A percentile compares a stretch with the other conserved stretches of the same genome.
phyloP scores from a whole-genome alignment of 805 yeast species.

The Hanseniaspora meyeri region DNA sequence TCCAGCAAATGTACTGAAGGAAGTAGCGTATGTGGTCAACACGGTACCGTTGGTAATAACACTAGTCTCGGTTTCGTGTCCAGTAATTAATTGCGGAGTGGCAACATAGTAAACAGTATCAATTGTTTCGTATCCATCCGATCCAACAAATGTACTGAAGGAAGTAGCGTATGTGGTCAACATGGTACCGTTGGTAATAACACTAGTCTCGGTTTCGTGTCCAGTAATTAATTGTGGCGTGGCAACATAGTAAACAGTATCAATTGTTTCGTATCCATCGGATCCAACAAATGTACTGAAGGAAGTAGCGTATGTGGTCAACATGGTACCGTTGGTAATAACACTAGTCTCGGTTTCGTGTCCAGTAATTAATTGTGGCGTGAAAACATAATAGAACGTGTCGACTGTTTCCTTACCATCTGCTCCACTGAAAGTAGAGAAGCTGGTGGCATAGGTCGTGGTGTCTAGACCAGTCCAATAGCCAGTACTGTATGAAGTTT shows the following conservation, averaged over 20 bases:
- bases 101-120: background rate
- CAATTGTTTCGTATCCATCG: background rate
- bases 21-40: background rate
- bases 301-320: background rate
- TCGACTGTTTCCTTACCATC: background rate
- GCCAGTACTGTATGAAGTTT: too few relatives aligned
- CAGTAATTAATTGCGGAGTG: background rate
- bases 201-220: background rate
- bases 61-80: background rate
- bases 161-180: background rate
- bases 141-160: background rate
- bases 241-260: background rate
- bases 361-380: background rate
- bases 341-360: background rate
- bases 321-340: background rate
- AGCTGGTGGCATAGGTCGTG: too few relatives aligned
- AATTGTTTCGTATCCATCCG: background rate
- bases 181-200: background rate
- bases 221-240: background rate
- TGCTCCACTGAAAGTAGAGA: too few relatives aligned
- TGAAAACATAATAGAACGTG: background rate
- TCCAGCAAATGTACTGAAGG: background rate
- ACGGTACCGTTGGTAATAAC: background rate
- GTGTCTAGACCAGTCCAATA: too few relatives aligned
- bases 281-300: background rate